Evolutionary conservation across 2,329 filamentous ascomycete genomes (phyloP).

Genomic region (Polychaeton citri): DNA sequence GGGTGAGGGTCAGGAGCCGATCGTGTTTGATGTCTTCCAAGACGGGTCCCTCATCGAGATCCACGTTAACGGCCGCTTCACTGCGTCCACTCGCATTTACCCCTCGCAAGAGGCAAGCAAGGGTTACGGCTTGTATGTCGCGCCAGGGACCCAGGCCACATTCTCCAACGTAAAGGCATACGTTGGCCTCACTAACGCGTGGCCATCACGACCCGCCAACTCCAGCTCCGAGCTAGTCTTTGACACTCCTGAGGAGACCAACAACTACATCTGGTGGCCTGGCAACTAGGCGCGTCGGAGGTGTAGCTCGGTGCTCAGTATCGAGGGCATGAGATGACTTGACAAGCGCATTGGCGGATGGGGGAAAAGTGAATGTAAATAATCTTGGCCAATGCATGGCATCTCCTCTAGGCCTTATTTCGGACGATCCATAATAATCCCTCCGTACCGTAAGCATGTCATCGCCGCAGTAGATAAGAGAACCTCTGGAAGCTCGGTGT

Average conservation of each 20-base stretch:
- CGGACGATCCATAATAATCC: too few species aligned
- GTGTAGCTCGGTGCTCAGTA: too few species aligned
- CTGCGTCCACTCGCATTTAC: slow-evolving; percentile 31
- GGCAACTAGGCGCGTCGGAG: slow-evolving; percentile 27
- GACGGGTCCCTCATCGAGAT: slow-evolving; percentile 36
- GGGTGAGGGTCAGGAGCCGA: slow-evolving; percentile 18
- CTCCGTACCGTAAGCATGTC: too few species aligned
- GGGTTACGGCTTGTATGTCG: slow-evolving; percentile 30
- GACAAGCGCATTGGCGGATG: too few species aligned
- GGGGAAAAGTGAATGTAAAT: too few species aligned
- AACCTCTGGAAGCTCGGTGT: too few species aligned
- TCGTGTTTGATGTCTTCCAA: slow-evolving; percentile 32
- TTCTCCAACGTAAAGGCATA: slow-evolving; percentile 26
- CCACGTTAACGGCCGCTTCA: slow-evolving; percentile 32
- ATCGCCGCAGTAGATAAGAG: too few species aligned
- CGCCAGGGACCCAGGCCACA: slow-evolving; percentile 15
- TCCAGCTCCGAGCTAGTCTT: slow-evolving; percentile 28
- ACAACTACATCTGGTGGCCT: slow-evolving; percentile 34
- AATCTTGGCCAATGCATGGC: too few species aligned
- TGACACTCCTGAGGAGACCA: slow-evolving; percentile 30
- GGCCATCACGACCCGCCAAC: slow-evolving; percentile 28
- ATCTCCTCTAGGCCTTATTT: too few species aligned
- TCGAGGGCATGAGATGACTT: too few species aligned
- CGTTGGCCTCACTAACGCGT: slow-evolving; percentile 26
- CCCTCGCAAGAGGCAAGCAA: slow-evolving; percentile 30